Base-by-base conservation (phyloP, 208 protist genomes). In the Trypanosoma melophagium region DNA sequence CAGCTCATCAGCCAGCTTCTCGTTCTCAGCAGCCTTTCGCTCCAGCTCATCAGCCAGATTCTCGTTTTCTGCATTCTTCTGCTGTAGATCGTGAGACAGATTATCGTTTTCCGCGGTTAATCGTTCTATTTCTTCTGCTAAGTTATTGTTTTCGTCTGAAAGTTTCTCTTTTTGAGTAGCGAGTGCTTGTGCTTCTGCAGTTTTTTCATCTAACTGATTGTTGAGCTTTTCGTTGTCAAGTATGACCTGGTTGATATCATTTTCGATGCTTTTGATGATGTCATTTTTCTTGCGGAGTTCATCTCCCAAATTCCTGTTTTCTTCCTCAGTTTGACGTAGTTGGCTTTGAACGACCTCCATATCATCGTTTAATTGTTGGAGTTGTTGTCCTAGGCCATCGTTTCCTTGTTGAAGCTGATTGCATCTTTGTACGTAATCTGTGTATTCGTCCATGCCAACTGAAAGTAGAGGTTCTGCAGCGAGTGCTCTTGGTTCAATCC, bases 361-460 rank as follows among this genome's bases (percentile, higher is more conserved):
- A 9, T 73, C 67, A 22, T 73, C 67, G 22, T 42, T 60, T n/a
- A 41, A 4, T 47, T 73, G 57, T 38, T 73, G 67, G 19, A 73
- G 51, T 52, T 73, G 67, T 28, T 73, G 67, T 28, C 59, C 12
- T 16, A 73, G 59, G 12, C 17, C 17, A 60, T 73, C 67, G 28
- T 66, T 73, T 73, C 66, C 67, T 44, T 73, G 67, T 40, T 73
- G 57, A 12, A 73, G 31, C 28, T 73, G 67, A 28, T 61, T 73
- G 41, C 51, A 35, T 25, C 67, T 3, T 12, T 66, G 57, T 47
- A 13, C 42, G 5, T 65, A 40, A 42, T 81, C 49, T 10, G 31
- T 42, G 59, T 74, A 73, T 60, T 81, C 76, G 55, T 77, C 71
- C 64, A 77, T 44, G 8, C 61, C 67, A 19, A 81, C 71, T 0